These are phyloP conservation scores for Tritrichomonas musculus DNA, from an alignment of 208 protist genomes.

Conservation along the genomic window DNA sequence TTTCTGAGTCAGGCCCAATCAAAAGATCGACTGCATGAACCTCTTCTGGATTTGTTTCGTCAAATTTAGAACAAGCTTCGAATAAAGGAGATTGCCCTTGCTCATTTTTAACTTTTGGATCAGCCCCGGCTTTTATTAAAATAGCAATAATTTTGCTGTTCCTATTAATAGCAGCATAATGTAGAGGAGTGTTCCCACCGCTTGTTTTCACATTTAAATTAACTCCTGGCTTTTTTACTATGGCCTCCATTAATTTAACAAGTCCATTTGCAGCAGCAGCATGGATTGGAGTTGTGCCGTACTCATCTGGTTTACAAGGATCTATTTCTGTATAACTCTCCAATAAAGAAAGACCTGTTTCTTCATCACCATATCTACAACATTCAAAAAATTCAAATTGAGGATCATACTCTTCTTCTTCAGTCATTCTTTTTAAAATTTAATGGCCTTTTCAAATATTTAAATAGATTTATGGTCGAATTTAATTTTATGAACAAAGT, in stretches of 20 bases:
- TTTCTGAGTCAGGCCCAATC: neutral
- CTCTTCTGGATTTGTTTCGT: neutral
- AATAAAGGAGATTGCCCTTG: neutral
- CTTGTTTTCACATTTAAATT: neutral
- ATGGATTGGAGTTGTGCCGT: neutral
- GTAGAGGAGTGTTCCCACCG: neutral
- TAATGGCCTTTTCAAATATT: too few relatives aligned
- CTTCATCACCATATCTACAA: neutral
- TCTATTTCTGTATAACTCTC: neutral
- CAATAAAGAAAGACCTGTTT: neutral
- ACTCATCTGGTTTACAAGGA: slow-evolving; percentile 26
- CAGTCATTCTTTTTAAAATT: neutral
- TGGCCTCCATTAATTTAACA: neutral
- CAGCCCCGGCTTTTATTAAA: neutral
- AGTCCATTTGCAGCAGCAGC: neutral
- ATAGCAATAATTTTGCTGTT: slow-evolving; percentile 22
- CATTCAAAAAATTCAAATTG: neutral
- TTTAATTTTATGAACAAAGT: too few relatives aligned
- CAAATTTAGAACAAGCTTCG: neutral
- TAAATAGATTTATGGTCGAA: too few relatives aligned
- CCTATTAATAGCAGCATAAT: neutral
- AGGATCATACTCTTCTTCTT: neutral
- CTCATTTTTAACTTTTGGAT: slow-evolving; percentile 7
- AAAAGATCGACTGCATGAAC: neutral
- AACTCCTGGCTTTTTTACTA: neutral